Evolutionary conservation across 2,329 filamentous ascomycete species (phyloP), one percentile per base, ranked within the genome.

Genomic region (Epichloe aotearoae): DNA sequence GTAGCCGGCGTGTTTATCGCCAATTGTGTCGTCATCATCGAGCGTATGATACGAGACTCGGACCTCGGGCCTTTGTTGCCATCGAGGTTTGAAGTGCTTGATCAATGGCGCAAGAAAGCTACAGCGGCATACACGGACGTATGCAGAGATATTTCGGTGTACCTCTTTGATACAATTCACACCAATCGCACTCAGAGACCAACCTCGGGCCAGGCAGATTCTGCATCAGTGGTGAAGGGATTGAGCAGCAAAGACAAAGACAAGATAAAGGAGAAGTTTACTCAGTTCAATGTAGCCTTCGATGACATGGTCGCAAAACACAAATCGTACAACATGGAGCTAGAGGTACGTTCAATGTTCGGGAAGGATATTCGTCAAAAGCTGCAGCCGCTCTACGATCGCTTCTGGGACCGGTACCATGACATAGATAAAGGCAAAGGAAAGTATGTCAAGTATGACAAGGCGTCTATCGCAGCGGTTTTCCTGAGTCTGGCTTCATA

Each of bases 371-470:
- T 97, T 56, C 88, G 93, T 65, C 83, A 84, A 59, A 88, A 95
- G 70, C 83, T 98, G 51, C 91, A 97, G 69, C 90, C 91, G 50
- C 75, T 98, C 14, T 98, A 98, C 70, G 86, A 85, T 55, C 79
- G 93, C 44, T 98, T 98, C 69, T 97, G 88, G 82, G 93, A 97
- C 68, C 80, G 91, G 30, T 98, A 98, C 65, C 90, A 96, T 65
- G 93, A 97, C 69, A 83, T 97, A 56, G 91, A 97, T 69, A 96
- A 95, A 73, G 93, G 93, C 53, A 94, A 90, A 70, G 91, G 91
- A 58, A 98, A 98, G 69, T 95, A 97, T 68, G 89, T 95, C 65
- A 96, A 95, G 72, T 97, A 95, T 65, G 90, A 96, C 71, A 96
- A 96, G 73, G 75, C 75, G 40, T 79, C 82, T 46, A 83, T 98